phyloP scores from a whole-genome alignment of 768 basidiomycete species.

The Rhodotorula graminis region DNA sequence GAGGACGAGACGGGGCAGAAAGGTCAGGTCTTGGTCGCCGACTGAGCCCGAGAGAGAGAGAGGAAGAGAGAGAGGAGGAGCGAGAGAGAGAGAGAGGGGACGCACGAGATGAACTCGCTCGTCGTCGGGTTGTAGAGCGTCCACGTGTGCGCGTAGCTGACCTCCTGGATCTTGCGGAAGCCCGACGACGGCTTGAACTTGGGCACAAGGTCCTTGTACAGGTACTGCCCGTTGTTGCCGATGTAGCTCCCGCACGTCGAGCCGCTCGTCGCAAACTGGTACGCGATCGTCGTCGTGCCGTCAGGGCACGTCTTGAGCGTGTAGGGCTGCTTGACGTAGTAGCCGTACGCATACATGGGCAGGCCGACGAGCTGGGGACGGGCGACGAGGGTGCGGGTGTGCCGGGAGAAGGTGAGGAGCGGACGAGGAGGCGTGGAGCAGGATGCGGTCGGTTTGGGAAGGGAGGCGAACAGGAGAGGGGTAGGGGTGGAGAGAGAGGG shows the following conservation, averaged over 20 bases:
- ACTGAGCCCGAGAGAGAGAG: background rate
- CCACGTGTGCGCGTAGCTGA: background rate
- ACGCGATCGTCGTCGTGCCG: conserved; percentile 3
- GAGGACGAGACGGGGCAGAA: background rate
- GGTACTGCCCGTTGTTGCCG: conserved; percentile 15
- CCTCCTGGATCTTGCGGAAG: conserved; percentile 7
- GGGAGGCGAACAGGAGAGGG: too few relatives aligned
- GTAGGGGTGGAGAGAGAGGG: too few relatives aligned
- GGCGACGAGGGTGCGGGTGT: background rate
- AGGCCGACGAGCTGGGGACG: conserved; percentile 27
- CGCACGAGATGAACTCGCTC: conserved; percentile 14
- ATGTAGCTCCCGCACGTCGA: conserved; percentile 24
- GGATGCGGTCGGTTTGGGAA: background rate
- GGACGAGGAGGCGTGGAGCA: too few relatives aligned
- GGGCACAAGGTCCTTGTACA: conserved; percentile 6
- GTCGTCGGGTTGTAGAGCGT: conserved; percentile 10
- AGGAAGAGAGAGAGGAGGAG: background rate
- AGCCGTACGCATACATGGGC: conserved; percentile 28
- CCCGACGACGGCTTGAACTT: conserved; percentile 4
- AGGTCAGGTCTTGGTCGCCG: too few relatives aligned
- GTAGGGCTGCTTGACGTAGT: conserved; percentile 7
- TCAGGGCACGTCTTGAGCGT: conserved; percentile 6
- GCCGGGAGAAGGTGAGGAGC: rapidly evolving
- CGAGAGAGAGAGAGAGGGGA: background rate
- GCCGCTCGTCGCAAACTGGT: conserved; percentile 9